Base-by-base conservation (phyloP, 1,139 yeast genomes). In the Saccharomyces hybrid region DNA sequence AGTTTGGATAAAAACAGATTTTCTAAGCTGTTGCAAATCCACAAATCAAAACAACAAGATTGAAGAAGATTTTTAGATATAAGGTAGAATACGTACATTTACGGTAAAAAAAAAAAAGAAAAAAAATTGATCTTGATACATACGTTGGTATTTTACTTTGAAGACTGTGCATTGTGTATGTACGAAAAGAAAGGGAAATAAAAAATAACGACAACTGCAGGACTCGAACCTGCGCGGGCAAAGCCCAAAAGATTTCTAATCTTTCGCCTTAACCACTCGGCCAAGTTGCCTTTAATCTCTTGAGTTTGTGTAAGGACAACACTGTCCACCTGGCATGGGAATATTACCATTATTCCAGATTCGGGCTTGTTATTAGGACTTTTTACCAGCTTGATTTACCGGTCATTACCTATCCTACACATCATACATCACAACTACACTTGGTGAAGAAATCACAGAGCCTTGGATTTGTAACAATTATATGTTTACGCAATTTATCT, bases 191-290 rank as follows among this genome's bases (percentile, higher is more conserved):
- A 5, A 6, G 13, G 13, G 14, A 47, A 30, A 6, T 9, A 51
- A 57, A 63, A 60, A 60, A 56, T 56, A 61, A 54, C 71, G 71
- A 68, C 71, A 68, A 68, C 71, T 67, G 69, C 71, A 68, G 71
- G 71, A 68, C 59, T 68, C 65, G 71, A 68, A 67, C 70, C 71
- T 68, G 71, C 69, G 71, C 71, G 71, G 71, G 71, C 71, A 67
- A 64, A 68, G 71, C 77, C 78, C 78, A 74, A 75, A 74, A 74
- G 78, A 74, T 75, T 75, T 75, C 78, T 75, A 75, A 75, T 75
- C 78, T 75, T 74, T 73, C 78, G 78, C 78, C 78, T 75, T 75
- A 75, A 75, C 78, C 78, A 73, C 78, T 75, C 78, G 78, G 78
- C 78, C 78, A 75, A 73, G 75, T 71, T 73, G 77, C 76, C 77